Evolutionary conservation across 495 filamentous ascomycete genomes (phyloP), one percentile per base, ranked within the genome.

Genomic region (Pyrenula massariospora): DNA sequence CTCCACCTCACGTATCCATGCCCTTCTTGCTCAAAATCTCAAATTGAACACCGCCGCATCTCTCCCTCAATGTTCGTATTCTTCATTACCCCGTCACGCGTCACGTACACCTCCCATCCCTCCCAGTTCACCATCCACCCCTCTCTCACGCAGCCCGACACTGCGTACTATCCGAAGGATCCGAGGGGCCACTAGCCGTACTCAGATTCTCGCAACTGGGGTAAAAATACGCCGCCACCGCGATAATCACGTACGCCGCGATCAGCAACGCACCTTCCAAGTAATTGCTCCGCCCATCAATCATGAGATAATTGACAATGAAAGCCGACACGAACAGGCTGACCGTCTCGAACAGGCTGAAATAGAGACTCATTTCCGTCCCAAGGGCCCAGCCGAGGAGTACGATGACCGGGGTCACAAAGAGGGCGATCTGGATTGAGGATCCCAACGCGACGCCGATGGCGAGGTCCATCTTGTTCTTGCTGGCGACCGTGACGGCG

Each of bases 401-500:
- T 22, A 96, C 89, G 48, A 94, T 81, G 55, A 95, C 71, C 0
- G 91, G 91, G 2, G 91, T 96, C 49, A 96, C 78, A 69, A 96
- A 95, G 55, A 96, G 78, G 22, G 91, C 88, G 49, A 77, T 77
- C 69, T 95, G 91, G 64, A 96, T 94, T 60, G 85, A 90, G 52
- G 82, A 87, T 12, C 91, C 91, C 20, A 95, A 83, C 2, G 90
- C 90, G 23, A 95, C 88, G 62, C 88, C 90, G 59, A 96, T 94
- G 0, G 91, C 85, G 24, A 95, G 74, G 73, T 96, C 90, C 90
- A 95, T 94, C 74, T 96, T 96, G 72, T 95, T 95, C 76, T 95
- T 96, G 59, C 80, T 78, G 3, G 91, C 90, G 8, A 95, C 89
- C 23, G 83, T 87, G 42, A 95, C 87, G 1, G 91, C 88, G 1